These are phyloP conservation scores for Oryza nivara DNA, from an alignment of 176 grass and related monocot genomes.

Conservation along the genomic window DNA sequence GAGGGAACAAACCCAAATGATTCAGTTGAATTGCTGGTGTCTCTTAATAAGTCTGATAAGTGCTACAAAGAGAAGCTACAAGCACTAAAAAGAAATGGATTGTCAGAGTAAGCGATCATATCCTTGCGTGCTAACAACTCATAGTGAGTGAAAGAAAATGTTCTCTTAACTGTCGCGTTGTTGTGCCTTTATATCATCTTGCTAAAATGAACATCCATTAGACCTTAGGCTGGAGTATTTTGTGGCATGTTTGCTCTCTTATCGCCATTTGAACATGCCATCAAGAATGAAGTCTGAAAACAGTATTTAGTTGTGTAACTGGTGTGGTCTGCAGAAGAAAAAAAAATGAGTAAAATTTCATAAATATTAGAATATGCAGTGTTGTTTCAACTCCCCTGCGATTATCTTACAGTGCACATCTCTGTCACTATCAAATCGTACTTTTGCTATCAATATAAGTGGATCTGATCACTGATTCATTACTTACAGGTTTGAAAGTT, in stretches of 20 bases:
- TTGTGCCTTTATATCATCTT: constrained; percentile 7
- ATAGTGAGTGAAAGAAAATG: background rate
- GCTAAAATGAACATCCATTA: background rate
- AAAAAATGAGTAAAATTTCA: background rate
- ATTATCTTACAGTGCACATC: constrained; percentile 19
- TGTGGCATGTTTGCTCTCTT: constrained; percentile 19
- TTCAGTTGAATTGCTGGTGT: constrained; percentile 80
- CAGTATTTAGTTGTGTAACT: background rate
- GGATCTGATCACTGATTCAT: constrained; percentile 36
- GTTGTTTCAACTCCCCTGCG: constrained; percentile 9
- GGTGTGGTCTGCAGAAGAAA: background rate
- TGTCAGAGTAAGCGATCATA: constrained; percentile 74
- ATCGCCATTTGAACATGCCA: background rate
- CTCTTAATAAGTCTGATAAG: constrained; percentile 76
- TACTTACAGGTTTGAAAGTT: constrained; percentile 71
- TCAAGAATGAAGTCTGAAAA: constrained; percentile 5
- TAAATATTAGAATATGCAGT: background rate
- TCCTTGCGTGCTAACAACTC: background rate
- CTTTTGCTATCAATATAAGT: constrained; percentile 37
- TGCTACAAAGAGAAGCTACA: constrained; percentile 89
- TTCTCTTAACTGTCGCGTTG: background rate
- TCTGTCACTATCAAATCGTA: constrained; percentile 15
- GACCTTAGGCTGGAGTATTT: constrained; percentile 1
- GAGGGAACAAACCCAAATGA: constrained; percentile 97
- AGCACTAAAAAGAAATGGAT: constrained; percentile 69